Evolutionary conservation across 495 filamentous ascomycete genomes (phyloP), one percentile per base, ranked within the genome.

Genomic region (Margaritispora aquatica): DNA sequence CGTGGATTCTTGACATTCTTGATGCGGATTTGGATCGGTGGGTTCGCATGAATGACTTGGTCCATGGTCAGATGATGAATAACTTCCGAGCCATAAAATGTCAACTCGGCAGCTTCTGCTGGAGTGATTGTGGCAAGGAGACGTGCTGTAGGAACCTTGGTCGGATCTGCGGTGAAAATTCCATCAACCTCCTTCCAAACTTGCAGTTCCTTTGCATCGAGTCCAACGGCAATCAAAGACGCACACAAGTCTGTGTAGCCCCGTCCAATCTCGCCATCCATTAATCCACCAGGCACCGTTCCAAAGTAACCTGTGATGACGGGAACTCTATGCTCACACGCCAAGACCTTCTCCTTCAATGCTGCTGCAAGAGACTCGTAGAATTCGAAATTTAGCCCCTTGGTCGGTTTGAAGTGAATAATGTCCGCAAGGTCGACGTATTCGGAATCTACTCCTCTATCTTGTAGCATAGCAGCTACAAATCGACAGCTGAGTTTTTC

Each of bases 21-120:
- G 73, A 97, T 97, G 58, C 94, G 89, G 65, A 97, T 95, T 9
- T 88, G 90, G 70, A 97, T 97, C 15, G 81, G 82, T 0, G 83
- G 83, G 54, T 81, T 81, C 2, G 93, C 92, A 52, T 85, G 88
- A 70, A 97, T 96, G 52, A 94, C 94, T 70, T 97, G 94, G 73
- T 98, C 92, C 90, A 98, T 97, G 55, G 94, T 98, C 68, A 96
- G 87, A 51, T 94, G 94, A 66, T 98, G 94, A 63, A 98, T 97
- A 63, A 98, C 94, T 70, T 96, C 90, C 19, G 89, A 92, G 61
- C 91, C 91, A 69, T 95, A 96, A 68, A 94, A 96, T 10, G 91
- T 96, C 63, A 96, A 77, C 69, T 96, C 91, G 7, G 91, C 89
- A 7, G 91, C 92, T 66, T 96, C 91, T 31, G 89, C 83, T 0